Evolutionary conservation across 306 rosid species (phyloP).

Genomic region (Rubus parviflorus): DNA sequence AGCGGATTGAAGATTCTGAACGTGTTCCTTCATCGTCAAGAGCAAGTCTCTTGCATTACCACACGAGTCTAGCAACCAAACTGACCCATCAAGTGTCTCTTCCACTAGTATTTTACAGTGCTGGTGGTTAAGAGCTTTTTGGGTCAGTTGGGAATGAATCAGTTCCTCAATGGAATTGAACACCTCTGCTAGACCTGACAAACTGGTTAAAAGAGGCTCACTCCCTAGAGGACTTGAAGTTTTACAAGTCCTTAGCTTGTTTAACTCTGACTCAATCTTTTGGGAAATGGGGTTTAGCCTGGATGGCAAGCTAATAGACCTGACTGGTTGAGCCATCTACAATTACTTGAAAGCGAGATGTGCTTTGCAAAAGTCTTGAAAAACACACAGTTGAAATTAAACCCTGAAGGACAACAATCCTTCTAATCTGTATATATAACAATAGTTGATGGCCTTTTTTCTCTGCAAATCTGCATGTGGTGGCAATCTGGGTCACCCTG

Average conservation of each 20-base stretch:
- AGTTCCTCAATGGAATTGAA: slow-evolving; percentile 60
- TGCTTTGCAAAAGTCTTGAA: slow-evolving; percentile 12
- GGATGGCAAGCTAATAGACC: slow-evolving; percentile 79
- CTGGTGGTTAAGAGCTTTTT: slow-evolving; percentile 52
- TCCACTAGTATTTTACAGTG: slow-evolving; percentile 38
- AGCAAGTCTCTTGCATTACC: slow-evolving; percentile 53
- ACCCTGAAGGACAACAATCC: neutral
- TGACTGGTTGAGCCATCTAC: slow-evolving; percentile 45
- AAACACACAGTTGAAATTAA: neutral
- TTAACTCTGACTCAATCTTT: slow-evolving; percentile 49
- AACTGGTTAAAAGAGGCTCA: slow-evolving; percentile 42
- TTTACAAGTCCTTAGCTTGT: slow-evolving; percentile 41
- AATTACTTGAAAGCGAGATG: neutral
- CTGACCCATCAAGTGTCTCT: slow-evolving; percentile 51
- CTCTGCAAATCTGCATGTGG: slow-evolving; percentile 14
- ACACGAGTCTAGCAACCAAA: slow-evolving; percentile 55
- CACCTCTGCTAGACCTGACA: slow-evolving; percentile 57
- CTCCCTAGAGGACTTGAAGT: slow-evolving; percentile 29
- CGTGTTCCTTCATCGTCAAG: slow-evolving; percentile 33
- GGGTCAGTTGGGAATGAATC: slow-evolving; percentile 47
- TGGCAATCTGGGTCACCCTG: slow-evolving; percentile 14
- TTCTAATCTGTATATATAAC: slow-evolving; percentile 7
- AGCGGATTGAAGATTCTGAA: slow-evolving; percentile 55
- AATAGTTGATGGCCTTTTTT: neutral
- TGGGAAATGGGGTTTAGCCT: slow-evolving; percentile 53